Conservation (phyloP, 371 early-diverging fungal species). For the Haplosporangium sp. region DNA sequence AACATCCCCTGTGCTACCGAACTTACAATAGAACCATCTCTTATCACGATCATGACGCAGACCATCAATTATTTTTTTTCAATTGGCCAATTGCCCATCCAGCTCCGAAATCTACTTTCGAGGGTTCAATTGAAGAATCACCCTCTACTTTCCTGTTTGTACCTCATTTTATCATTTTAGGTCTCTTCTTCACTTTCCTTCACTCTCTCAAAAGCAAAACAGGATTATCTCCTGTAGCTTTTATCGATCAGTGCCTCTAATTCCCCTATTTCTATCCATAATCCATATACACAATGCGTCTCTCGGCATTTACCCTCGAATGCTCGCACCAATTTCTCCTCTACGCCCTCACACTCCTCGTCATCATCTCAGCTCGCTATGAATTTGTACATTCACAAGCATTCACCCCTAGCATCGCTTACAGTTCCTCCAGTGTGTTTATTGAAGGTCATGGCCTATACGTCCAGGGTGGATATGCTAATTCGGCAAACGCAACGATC, state of each 20-base stretch:
- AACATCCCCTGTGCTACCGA: background rate
- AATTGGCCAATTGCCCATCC: background rate
- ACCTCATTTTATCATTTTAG: background rate
- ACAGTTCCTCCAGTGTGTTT: background rate
- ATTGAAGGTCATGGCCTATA: conserved; percentile 17
- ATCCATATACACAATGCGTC: background rate
- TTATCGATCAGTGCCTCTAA: background rate
- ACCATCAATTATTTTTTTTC: too few species aligned
- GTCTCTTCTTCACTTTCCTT: background rate
- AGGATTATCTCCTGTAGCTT: background rate
- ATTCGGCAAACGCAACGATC: background rate
- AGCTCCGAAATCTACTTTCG: background rate
- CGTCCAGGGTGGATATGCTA: conserved; percentile 5
- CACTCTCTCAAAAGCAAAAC: background rate
- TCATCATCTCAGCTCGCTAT: background rate
- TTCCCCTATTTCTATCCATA: background rate
- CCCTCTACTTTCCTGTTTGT: background rate
- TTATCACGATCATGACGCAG: too few species aligned
- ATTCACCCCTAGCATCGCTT: background rate
- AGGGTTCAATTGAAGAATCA: background rate
- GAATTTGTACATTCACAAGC: background rate
- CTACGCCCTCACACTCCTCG: background rate
- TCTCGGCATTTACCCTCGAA: background rate
- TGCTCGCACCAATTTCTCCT: background rate
- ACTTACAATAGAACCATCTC: too few species aligned